Evolutionary conservation across 495 filamentous ascomycete genomes (phyloP), one percentile per base, ranked within the genome.

Genomic region (Aspergillus indologenus): DNA sequence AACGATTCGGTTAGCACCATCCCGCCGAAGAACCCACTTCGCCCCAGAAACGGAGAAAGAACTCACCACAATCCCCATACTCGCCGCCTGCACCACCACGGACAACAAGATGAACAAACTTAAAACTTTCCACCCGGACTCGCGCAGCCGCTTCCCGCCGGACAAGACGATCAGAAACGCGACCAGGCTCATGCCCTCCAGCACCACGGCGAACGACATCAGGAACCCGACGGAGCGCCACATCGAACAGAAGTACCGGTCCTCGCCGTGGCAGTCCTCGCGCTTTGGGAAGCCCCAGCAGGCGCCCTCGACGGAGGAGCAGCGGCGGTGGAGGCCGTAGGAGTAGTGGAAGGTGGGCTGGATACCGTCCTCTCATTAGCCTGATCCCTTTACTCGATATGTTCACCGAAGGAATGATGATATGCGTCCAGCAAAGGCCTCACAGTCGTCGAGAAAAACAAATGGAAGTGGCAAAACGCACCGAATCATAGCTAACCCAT

Each of bases 151-250:
- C 68, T 89, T 88, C 20, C 92, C 92, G 12, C 93, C 91, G 1
- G 78, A 73, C 56, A 96, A 71, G 34, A 95, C 83, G 20, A 91
- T 81, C 46, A 88, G 63, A 70, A 90, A 95, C 3, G 86, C 81
- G 14, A 95, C 85, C 17, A 95, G 68, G 45, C 83, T 85, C 53
- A 87, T 88, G 18, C 89, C 81, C 74, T 96, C 85, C 26, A 92
- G 61, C 42, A 96, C 83, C 34, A 90, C 79, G 22, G 88, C 83
- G 61, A 96, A 88, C 54, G 82, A 87, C 84, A 96, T 90, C 54
- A 96, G 74, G 70, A 96, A 96, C 11, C 89, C 91, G 56, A 90
- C 85, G 45, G 85, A 87, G 31, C 90, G 83, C 93, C 93, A 98
- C 83, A 95, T 88, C 60, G 84, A 87, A 75, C 93, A 96, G 79